phyloP scores from a whole-genome alignment of 352 stramenopile genomes.

The Halophytophthora polymorphica region DNA sequence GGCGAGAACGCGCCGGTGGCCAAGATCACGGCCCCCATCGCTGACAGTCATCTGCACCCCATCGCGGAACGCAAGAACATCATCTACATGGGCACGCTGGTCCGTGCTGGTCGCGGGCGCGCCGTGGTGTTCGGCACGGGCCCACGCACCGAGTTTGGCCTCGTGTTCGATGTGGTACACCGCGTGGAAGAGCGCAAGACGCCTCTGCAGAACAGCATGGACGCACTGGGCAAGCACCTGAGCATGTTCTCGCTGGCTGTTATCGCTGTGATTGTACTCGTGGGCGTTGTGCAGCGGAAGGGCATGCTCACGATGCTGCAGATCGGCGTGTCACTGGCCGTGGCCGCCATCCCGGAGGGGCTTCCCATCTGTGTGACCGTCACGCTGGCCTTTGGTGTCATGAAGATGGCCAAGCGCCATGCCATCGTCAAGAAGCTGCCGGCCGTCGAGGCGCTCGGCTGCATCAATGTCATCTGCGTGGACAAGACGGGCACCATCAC shows the following conservation, averaged over 20 bases:
- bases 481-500: slow-evolving; percentile 97
- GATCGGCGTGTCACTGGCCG: slow-evolving; percentile 90
- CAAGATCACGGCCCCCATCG: slow-evolving; percentile 63
- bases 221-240: slow-evolving; percentile 94
- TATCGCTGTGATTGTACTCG: slow-evolving; percentile 93
- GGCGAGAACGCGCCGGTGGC: slow-evolving; percentile 89
- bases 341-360: slow-evolving; percentile 77
- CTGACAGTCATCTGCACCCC: slow-evolving; percentile 61
- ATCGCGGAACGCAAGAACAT: slow-evolving; percentile 89
- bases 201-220: slow-evolving; percentile 94
- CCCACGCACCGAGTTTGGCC: slow-evolving; percentile 94
- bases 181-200: slow-evolving; percentile 93
- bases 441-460: slow-evolving; percentile 81
- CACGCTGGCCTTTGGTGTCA: slow-evolving; percentile 73
- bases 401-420: slow-evolving; percentile 86
- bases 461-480: slow-evolving; percentile 91
- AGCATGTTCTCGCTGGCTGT: slow-evolving; percentile 91
- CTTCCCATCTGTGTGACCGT: slow-evolving; percentile 82
- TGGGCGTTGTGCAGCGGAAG: slow-evolving; percentile 90
- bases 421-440: slow-evolving; percentile 89
- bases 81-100: slow-evolving; percentile 96
- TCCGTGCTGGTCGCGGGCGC: slow-evolving; percentile 89
- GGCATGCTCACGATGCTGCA: slow-evolving; percentile 95
- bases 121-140: slow-evolving; percentile 95
- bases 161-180: slow-evolving; percentile 93